Conservation (phyloP, 1,284 basidiomycete genomes). For the Lentinus polychrous region DNA sequence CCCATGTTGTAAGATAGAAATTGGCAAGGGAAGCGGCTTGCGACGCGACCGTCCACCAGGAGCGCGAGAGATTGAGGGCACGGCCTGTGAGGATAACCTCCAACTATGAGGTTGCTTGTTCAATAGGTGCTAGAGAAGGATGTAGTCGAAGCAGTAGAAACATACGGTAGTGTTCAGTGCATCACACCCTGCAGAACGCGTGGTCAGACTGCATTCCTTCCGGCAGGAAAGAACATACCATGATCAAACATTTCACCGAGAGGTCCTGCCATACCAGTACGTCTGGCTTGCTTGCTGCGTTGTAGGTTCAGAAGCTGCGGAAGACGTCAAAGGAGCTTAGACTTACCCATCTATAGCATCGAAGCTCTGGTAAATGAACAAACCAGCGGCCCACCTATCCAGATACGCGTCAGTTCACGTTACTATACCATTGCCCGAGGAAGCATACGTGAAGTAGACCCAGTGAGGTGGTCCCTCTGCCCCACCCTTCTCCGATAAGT, state of each 20-base stretch:
- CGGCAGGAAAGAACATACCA: conserved; percentile 39
- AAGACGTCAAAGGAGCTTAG: background rate
- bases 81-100: conserved; percentile 80
- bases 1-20: conserved; percentile 97
- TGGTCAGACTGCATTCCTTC: conserved; percentile 15
- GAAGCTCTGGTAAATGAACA: conserved; percentile 91
- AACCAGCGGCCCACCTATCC: conserved; percentile 72
- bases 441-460: conserved; percentile 77
- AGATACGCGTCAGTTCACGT: background rate
- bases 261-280: conserved; percentile 94
- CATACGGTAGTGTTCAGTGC: conserved; percentile 91
- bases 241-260: conserved; percentile 97
- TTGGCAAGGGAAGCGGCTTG: conserved; percentile 85
- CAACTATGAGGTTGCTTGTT: conserved; percentile 41
- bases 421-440: conserved; percentile 2
- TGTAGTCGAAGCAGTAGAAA: background rate
- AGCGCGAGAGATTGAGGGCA: conserved; percentile 85
- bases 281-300: conserved; percentile 85
- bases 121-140: background rate
- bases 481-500: conserved; percentile 60
- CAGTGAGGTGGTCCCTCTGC: conserved; percentile 65
- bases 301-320: conserved; percentile 5
- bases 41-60: conserved; percentile 93
- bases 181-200: conserved; percentile 56
- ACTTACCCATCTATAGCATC: conserved; percentile 83